phyloP scores from a whole-genome alignment of 306 rosid species.

The Canavalia ensiformis region DNA sequence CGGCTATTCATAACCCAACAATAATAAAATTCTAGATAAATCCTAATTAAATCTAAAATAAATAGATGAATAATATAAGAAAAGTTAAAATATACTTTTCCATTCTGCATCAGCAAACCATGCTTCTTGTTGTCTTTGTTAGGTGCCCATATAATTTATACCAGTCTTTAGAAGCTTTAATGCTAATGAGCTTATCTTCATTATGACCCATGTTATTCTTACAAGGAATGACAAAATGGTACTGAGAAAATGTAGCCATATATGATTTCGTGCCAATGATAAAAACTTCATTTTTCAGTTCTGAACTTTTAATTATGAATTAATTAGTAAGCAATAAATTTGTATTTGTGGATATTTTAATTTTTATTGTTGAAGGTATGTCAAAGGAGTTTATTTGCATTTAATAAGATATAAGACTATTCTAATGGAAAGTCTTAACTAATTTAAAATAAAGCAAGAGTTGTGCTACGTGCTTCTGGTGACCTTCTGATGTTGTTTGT shows the following conservation, averaged over 20 bases:
- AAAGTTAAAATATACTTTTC: background rate
- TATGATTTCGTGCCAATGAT: background rate
- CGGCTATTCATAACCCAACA: background rate
- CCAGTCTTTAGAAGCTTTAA: slow-evolving; percentile 6
- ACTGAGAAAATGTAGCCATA: slow-evolving; percentile 8
- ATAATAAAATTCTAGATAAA: background rate
- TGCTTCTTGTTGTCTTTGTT: slow-evolving; percentile 7
- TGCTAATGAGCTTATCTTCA: background rate
- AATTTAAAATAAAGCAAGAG: background rate
- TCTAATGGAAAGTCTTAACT: background rate
- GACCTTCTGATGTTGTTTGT: background rate
- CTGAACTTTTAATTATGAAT: background rate
- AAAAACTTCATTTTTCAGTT: background rate
- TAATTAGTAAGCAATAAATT: background rate
- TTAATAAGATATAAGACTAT: background rate
- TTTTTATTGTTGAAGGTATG: background rate
- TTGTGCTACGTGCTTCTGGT: background rate
- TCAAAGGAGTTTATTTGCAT: background rate
- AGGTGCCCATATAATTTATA: background rate
- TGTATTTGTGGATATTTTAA: background rate
- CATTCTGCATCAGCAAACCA: background rate
- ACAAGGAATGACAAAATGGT: slow-evolving; percentile 7
- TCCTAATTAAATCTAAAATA: background rate
- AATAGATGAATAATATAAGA: background rate
- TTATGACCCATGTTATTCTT: background rate